Conservation (phyloP, 441 rosid genomes). For the Flueggea neowawraea region DNA sequence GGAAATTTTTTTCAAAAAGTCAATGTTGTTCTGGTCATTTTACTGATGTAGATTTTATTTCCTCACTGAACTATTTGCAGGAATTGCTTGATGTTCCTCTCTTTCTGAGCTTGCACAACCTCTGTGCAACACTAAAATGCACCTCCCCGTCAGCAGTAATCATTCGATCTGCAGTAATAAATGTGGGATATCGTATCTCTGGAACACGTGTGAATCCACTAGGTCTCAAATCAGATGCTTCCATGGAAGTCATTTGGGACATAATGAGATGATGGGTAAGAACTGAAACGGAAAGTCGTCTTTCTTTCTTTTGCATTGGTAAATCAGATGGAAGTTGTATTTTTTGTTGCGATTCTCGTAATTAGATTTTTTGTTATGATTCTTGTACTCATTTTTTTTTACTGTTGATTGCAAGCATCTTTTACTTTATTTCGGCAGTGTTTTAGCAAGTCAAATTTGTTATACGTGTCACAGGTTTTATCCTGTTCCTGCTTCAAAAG, state of each 20-base stretch:
- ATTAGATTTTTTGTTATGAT: no score
- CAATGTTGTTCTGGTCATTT: not conserved
- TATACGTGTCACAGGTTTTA: no score
- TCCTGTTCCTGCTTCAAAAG: not conserved
- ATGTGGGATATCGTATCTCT: conserved; percentile 88
- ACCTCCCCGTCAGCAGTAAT: conserved; percentile 93
- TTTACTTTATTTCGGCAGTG: no score
- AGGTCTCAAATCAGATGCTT: conserved; percentile 94
- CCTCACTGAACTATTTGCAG: conserved; percentile 38
- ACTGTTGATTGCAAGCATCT: no score
- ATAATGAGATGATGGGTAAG: conserved; percentile 99
- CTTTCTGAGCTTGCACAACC: conserved; percentile 91
- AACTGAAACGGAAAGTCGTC: not conserved
- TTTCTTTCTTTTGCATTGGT: no score
- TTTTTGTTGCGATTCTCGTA: no score
- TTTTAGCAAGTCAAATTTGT: no score
- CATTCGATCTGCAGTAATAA: conserved; percentile 90
- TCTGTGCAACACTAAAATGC: conserved; percentile 87
- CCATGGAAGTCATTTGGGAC: conserved; percentile 97
- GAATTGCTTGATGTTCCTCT: conserved; percentile 93
- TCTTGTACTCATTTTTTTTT: no score
- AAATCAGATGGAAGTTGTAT: no score
- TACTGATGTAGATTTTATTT: conserved; percentile 2
- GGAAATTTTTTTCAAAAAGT: not conserved
- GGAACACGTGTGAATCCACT: conserved; percentile 92